Base-by-base conservation (phyloP, 305 asterid genomes). In the Stenogyne calaminthoides region DNA sequence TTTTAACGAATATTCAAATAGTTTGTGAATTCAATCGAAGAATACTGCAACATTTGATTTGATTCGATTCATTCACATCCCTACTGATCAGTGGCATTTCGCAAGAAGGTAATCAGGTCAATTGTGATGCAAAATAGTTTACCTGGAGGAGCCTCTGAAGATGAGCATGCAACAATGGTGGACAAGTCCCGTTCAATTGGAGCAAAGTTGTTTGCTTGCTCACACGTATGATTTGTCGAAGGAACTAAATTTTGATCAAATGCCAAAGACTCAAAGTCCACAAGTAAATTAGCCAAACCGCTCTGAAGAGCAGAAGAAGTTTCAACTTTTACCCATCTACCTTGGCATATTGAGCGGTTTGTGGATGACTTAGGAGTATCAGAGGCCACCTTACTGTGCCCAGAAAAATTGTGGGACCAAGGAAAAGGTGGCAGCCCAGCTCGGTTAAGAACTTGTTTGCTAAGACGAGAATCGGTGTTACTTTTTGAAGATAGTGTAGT, bases 391-490 rank as follows among this genome's bases (percentile, higher is more conserved):
- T 77, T 83, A 25, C 55, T 83, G 74, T 90, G 81, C 65, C 93
- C 96, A 34, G 91, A 81, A 67, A 84, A 84, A 59, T 89, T 76
- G 70, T 88, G 87, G 15, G 99, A 95, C 98, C 98, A 95, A 56
- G 96, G 81, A 79, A 95, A 95, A 77, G 98, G 93, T 25, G 96
- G 96, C 84, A 92, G 79, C 66, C 99, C 97, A 81, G 80, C 78
- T 80, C 91, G 83, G 55, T 87, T 84, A 71, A 86, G 64, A 56
- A 72, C 75, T 39, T 84, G 49, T 84, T 86, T 95, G 69, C 89
- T 88, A 72, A 71, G 37, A 67, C 95, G 97, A 57, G 86, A 80
- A 78, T 95, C 98, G 42, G 80, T 66, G 70, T 69, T 71, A 64
- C 60, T 83, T 84, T 86, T 89, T 37, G 92, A 81, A 54, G 85